These are phyloP conservation scores for Pseudogymnoascus sp. DNA, from an alignment of 2,329 filamentous ascomycete species.

Conservation along the genomic window DNA sequence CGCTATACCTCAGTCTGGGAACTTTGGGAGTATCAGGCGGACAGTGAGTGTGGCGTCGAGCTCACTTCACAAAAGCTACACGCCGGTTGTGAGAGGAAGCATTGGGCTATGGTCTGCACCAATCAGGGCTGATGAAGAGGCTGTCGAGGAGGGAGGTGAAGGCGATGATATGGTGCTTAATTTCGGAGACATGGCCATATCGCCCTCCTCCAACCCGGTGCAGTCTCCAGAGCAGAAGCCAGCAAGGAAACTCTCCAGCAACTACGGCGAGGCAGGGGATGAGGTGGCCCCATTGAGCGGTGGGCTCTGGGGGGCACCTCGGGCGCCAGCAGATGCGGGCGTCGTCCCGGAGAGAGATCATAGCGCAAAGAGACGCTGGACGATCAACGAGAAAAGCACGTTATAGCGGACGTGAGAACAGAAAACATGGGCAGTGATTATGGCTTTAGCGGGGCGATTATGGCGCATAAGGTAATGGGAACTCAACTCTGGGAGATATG, in stretches of 20 bases:
- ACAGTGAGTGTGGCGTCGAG: constrained; percentile 22
- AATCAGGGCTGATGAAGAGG: constrained; percentile 37
- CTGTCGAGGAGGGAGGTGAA: constrained; percentile 34
- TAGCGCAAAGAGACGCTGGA: constrained; percentile 46
- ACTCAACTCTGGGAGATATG: not conserved
- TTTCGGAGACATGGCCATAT: constrained; percentile 28
- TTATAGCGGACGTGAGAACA: not conserved
- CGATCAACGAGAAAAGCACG: constrained; percentile 37
- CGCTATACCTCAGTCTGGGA: not conserved
- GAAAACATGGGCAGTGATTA: not conserved
- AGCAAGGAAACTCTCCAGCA: not conserved
- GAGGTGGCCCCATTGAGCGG: constrained; percentile 31
- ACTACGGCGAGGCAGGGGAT: constrained; percentile 20
- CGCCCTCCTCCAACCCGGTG: not conserved
- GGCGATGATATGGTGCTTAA: constrained; percentile 39
- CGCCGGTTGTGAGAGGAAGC: constrained; percentile 27
- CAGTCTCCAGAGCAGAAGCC: not conserved
- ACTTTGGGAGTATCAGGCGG: constrained; percentile 27
- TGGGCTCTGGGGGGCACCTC: constrained; percentile 37
- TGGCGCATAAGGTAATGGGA: not conserved
- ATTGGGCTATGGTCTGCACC: constrained; percentile 41
- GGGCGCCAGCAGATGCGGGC: constrained; percentile 34
- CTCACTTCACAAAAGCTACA: constrained; percentile 16
- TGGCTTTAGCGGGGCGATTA: not conserved
- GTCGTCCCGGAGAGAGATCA: constrained; percentile 36